These are phyloP conservation scores for Trichoderma atroviride DNA, from an alignment of 2,329 filamentous ascomycete genomes.

Conservation along the genomic window DNA sequence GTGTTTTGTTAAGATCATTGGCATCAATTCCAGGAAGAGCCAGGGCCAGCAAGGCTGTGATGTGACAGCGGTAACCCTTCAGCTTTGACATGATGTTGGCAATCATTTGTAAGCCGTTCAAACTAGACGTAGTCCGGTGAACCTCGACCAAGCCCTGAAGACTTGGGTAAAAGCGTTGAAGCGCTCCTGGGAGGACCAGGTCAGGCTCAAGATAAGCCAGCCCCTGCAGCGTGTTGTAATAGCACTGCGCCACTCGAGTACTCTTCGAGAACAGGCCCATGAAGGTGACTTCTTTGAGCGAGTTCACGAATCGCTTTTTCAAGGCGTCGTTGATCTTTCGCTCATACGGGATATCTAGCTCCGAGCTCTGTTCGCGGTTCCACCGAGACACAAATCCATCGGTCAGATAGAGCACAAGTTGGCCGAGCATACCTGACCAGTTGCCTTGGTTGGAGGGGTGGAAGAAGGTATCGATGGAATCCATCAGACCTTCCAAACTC, in stretches of 20 bases:
- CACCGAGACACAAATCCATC: constrained; percentile 97
- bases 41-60: constrained; percentile 90
- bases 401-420: constrained; percentile 87
- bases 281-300: constrained; percentile 89
- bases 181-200: constrained; percentile 85
- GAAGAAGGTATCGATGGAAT: constrained; percentile 97
- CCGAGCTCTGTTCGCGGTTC: constrained; percentile 92
- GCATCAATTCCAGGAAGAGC: constrained; percentile 95
- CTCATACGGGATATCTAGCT: constrained; percentile 82
- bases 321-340: constrained; percentile 78
- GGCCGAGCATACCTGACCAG: constrained; percentile 89
- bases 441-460: constrained; percentile 93
- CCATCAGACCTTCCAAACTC: constrained; percentile 85
- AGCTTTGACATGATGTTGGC: constrained; percentile 88
- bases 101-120: constrained; percentile 89
- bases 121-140: constrained; percentile 90
- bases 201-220: constrained; percentile 89
- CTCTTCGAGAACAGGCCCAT: constrained; percentile 99
- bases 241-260: constrained; percentile 86
- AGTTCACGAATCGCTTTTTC: constrained; percentile 85
- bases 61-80: constrained; percentile 95
- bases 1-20: constrained; percentile 95
- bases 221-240: constrained; percentile 85
- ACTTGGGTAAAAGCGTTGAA: constrained; percentile 96
- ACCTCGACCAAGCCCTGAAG: constrained; percentile 97